A percentile compares a stretch with the other conserved stretches of the same genome.
phyloP scores from a whole-genome alignment of 768 basidiomycete species.

The Glaciozyma martinii region DNA sequence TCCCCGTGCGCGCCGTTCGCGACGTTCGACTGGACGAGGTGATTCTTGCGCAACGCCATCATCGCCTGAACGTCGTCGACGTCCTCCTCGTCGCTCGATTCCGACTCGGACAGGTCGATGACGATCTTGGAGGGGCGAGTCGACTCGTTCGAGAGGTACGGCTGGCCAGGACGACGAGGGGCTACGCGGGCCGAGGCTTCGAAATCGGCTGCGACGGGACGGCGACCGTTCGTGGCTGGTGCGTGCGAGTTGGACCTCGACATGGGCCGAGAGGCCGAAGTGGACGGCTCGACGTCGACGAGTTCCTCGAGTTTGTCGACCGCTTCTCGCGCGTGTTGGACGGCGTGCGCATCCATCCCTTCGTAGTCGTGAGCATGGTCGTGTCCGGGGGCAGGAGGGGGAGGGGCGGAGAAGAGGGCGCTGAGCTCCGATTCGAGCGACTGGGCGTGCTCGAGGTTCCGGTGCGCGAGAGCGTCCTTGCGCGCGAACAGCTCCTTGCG shows the following conservation, averaged over 20 bases:
- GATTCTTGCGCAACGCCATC: too few species aligned
- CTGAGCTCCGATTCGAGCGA: not conserved
- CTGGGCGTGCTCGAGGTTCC: not conserved
- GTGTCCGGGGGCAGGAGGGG: not conserved
- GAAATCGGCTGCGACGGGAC: not conserved
- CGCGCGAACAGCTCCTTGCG: not conserved
- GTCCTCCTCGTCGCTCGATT: not conserved
- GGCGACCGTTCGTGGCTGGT: not conserved
- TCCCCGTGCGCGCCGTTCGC: too few species aligned
- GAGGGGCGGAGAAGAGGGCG: not conserved
- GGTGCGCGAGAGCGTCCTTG: not conserved
- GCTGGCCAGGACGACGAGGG: not conserved
- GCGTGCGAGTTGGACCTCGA: too few species aligned
- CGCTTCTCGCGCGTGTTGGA: not conserved
- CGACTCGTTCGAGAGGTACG: too few species aligned
- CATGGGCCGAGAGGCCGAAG: not conserved
- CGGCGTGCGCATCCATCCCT: not conserved
- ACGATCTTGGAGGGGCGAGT: not conserved
- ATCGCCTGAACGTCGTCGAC: not conserved
- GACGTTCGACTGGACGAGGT: too few species aligned
- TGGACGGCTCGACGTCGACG: not conserved
- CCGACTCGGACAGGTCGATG: not conserved
- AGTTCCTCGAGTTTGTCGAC: not conserved
- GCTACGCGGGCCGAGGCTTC: not conserved
- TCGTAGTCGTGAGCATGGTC: not conserved